phyloP scores from a whole-genome alignment of 352 stramenopile species.

The Pythium brachiatum region DNA sequence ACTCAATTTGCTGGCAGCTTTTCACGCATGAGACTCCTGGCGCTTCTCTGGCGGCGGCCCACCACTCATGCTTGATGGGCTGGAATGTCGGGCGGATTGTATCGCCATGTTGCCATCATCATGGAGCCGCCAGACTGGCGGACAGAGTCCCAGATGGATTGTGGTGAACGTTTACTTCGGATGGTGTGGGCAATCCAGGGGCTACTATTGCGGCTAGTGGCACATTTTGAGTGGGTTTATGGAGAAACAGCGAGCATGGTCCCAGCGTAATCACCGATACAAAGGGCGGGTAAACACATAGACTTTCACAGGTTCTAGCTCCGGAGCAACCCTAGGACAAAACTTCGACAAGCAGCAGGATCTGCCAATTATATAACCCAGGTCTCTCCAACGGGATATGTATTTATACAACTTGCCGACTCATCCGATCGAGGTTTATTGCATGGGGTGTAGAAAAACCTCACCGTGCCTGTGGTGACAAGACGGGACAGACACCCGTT shows the following conservation, averaged over 20 bases:
- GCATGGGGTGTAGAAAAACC: no score
- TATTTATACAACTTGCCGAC: not conserved
- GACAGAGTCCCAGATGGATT: not conserved
- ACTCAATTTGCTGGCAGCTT: not conserved
- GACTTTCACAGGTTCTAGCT: not conserved
- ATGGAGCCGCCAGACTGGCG: no score
- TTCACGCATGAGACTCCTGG: not conserved
- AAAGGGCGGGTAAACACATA: not conserved
- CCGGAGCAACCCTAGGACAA: not conserved
- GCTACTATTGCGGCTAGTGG: not conserved
- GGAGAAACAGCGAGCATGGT: not conserved
- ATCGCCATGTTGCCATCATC: not conserved
- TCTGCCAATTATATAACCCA: not conserved
- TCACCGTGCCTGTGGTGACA: slow-evolving; percentile 9
- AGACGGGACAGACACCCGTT: slow-evolving; percentile 17
- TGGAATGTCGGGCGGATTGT: not conserved
- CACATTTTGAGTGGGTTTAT: not conserved
- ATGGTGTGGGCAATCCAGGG: not conserved
- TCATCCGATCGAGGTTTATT: not conserved
- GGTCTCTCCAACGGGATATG: not conserved
- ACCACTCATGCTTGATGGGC: not conserved
- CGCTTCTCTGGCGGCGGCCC: not conserved
- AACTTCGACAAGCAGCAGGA: not conserved
- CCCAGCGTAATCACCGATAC: not conserved
- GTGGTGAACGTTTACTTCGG: not conserved